Percentiles rank a stretch among this genome's conserved stretches.
Evolutionary conservation across 371 early-diverging fungal genomes (phyloP).

Genomic region (Parasitella parasitica): DNA sequence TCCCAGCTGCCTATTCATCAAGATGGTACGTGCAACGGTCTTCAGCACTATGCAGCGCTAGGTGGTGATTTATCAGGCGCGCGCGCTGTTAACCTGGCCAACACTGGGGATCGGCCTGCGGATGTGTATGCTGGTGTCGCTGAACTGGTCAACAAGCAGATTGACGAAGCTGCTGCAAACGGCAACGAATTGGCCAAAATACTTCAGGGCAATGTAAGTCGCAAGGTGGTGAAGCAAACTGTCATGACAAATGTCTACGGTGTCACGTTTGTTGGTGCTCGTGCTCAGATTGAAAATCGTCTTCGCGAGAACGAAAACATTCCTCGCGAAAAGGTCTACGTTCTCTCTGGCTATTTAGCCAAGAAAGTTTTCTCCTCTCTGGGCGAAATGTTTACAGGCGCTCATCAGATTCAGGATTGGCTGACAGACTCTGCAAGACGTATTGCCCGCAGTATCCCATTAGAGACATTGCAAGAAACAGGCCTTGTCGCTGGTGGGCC

Average conservation of each 20-base stretch:
- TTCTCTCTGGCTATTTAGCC: constrained; percentile 73
- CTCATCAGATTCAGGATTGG: constrained; percentile 92
- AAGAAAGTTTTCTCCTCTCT: constrained; percentile 82
- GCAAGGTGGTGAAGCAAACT: constrained; percentile 98
- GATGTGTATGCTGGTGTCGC: constrained; percentile 96
- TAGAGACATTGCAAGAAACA: constrained; percentile 54
- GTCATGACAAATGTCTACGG: constrained; percentile 99
- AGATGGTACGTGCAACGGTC: constrained; percentile 98
- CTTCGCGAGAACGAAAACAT: constrained; percentile 74
- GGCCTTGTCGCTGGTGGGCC: constrained; percentile 23
- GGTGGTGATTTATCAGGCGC: constrained; percentile 95
- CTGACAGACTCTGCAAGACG: constrained; percentile 85
- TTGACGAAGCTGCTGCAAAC: constrained; percentile 66
- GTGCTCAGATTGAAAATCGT: constrained; percentile 83
- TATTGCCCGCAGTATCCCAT: constrained; percentile 80
- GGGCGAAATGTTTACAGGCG: constrained; percentile 89
- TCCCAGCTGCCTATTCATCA: constrained; percentile 92
- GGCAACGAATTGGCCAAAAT: constrained; percentile 60
- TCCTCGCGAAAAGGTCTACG: constrained; percentile 51
- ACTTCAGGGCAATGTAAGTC: constrained; percentile 71
- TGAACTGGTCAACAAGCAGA: constrained; percentile 65
- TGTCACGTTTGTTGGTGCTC: constrained; percentile 95
- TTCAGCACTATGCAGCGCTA: constrained; percentile 98
- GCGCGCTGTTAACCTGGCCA: constrained; percentile 83
- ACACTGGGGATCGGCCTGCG: constrained; percentile 81